These are phyloP conservation scores for Aphanomyces astaci DNA, from an alignment of 352 stramenopile species.

Conservation along the genomic window DNA sequence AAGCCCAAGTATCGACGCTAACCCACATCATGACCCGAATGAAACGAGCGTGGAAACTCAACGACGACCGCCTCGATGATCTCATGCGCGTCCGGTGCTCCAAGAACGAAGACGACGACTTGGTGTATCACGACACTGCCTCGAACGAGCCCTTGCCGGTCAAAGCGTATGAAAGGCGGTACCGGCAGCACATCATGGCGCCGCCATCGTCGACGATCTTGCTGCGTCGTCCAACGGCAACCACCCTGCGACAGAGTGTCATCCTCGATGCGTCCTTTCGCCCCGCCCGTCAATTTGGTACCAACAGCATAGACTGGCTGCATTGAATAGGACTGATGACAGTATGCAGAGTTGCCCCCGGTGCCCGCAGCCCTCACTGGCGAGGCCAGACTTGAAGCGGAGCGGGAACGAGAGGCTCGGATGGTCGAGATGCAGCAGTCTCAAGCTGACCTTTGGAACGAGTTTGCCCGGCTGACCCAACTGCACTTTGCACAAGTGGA, in stretches of 20 bases:
- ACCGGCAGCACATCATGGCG: neutral
- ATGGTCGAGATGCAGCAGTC: neutral
- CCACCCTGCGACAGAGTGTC: neutral
- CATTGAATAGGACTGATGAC: neutral
- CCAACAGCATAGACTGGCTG: neutral
- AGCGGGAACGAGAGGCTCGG: neutral
- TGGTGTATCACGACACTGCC: conserved; percentile 3
- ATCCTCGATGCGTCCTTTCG: neutral
- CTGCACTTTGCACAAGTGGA: neutral
- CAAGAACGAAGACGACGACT: neutral
- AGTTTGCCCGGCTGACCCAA: neutral
- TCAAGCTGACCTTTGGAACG: neutral
- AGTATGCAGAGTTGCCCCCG: neutral
- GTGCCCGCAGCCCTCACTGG: neutral
- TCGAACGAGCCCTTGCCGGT: neutral
- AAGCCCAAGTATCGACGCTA: neutral
- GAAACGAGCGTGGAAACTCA: conserved; percentile 10
- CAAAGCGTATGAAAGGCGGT: conserved; percentile 17
- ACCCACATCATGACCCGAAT: neutral
- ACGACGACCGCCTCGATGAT: conserved; percentile 1
- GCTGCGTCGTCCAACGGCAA: neutral
- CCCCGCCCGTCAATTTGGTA: neutral
- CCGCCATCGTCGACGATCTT: neutral
- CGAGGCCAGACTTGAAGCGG: neutral
- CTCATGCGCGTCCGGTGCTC: conserved; percentile 1